These are phyloP conservation scores for Ensete glaucum DNA, from an alignment of 176 grass and related monocot species.

Conservation along the genomic window DNA sequence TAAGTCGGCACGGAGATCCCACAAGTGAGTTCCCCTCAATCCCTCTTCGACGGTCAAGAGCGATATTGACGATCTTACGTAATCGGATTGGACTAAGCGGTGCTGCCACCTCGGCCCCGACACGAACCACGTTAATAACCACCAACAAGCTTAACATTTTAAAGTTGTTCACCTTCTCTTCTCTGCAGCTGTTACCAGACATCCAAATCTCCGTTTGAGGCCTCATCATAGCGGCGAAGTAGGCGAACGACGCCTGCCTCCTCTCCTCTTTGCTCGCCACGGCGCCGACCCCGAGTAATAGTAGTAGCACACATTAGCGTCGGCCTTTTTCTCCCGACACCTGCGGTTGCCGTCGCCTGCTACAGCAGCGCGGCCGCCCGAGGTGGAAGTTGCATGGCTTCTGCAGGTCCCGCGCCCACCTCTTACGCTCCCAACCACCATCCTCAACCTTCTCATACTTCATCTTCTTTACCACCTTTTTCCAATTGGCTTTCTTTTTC, in stretches of 20 bases:
- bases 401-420: slow-evolving; percentile 22
- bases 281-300: not conserved
- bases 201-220: too few species aligned
- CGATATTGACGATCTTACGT: too few species aligned
- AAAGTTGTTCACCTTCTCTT: too few species aligned
- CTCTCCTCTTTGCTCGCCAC: not conserved
- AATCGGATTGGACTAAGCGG: too few species aligned
- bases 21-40: too few species aligned
- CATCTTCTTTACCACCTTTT: not conserved
- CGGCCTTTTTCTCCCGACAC: not conserved
- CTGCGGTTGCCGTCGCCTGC: not conserved
- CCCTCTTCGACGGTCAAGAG: too few species aligned
- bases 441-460: not conserved
- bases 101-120: too few species aligned
- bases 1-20: too few species aligned
- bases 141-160: too few species aligned
- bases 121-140: too few species aligned
- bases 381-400: slow-evolving; percentile 35
- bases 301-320: not conserved
- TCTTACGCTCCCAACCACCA: slow-evolving; percentile 26
- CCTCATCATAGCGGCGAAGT: too few species aligned
- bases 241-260: not conserved
- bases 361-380: slow-evolving; percentile 3
- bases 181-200: too few species aligned
- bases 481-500: slow-evolving; percentile 7